Base-by-base conservation (phyloP, 148 eudicot species). In the Silene latifolia region DNA sequence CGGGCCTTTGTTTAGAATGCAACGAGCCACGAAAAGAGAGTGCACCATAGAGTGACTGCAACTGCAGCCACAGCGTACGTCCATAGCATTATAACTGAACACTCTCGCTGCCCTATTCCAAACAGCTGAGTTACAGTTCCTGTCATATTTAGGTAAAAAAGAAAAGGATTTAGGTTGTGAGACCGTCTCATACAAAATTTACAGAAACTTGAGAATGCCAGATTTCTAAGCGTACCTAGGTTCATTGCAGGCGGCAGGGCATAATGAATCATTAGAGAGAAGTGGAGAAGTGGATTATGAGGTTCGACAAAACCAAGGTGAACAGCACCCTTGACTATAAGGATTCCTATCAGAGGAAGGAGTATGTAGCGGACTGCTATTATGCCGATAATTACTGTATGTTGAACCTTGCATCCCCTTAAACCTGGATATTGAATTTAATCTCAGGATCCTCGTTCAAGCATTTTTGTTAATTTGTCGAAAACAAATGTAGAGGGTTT, bases 171-270 rank as follows among this genome's bases (percentile, higher is more conserved):
- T 51, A 11, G 56, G 9, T 18, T 39, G 2, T 42, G 27, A 42
- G 27, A 51, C 46, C n/a, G 53, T 19, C 23, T n/a, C 14, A 17
- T 1, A 8, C 20, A 7, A 15, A 15, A 32, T 65, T 17, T 65
- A 42, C 10, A 18, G 47, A 7, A 17, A 32, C 3, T 65, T 7
- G 6, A n/a, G 9, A 42, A 44, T n/a, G 51, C 1, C 56, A 5
- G 58, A 11, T 21, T 46, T 46, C 13, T 1, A 14, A 5, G 32
- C 68, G 2, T 83, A 92, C 96, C 91, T 73, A 89, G 91, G 82
- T 86, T 89, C 88, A 91, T 86, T 54, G 98, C 98, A 20, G 98
- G 97, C 64, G 98, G 98, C 61, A 95, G 79, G 8, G 93, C 89
- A 79, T 77, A 87, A 51, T 92, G 98, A 74, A 95, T 88, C 81